Conservation (phyloP, 768 basidiomycete genomes). For the Guyanaporus albipodus region DNA sequence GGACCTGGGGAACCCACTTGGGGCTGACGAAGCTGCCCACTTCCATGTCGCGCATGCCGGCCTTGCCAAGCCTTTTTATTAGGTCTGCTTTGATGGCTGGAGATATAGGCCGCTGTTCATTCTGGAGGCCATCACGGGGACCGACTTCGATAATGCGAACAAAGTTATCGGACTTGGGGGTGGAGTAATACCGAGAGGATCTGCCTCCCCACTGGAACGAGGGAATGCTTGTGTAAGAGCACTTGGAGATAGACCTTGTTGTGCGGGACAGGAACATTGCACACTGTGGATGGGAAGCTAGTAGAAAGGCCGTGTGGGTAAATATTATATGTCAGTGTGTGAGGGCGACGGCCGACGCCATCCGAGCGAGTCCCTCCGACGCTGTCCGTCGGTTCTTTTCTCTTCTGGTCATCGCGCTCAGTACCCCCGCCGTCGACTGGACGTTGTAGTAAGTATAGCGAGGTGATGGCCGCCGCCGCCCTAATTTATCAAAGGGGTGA, state of each 20-base stretch:
- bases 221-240: background rate
- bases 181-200: conserved; percentile 3
- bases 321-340: too few relatives aligned
- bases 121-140: conserved; percentile 89
- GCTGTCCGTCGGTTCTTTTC: too few relatives aligned
- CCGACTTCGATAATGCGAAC: conserved; percentile 80
- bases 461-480: too few relatives aligned
- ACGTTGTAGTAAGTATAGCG: too few relatives aligned
- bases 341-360: too few relatives aligned
- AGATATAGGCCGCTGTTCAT: conserved; percentile 72
- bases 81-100: conserved; percentile 75
- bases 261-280: conserved; percentile 2
- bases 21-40: conserved; percentile 89
- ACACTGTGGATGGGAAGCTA: too few relatives aligned
- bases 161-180: conserved; percentile 15
- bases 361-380: too few relatives aligned
- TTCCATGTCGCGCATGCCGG: conserved; percentile 72
- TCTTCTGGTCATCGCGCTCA: too few relatives aligned
- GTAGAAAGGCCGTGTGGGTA: too few relatives aligned
- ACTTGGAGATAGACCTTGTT: background rate
- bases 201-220: too few relatives aligned
- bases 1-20: conserved; percentile 87
- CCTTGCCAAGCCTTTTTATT: conserved; percentile 64
- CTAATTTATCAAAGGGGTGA: too few relatives aligned
- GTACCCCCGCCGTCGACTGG: too few relatives aligned